Base-by-base conservation (phyloP, 495 filamentous ascomycete genomes). In the Lepidopterella palustris region DNA sequence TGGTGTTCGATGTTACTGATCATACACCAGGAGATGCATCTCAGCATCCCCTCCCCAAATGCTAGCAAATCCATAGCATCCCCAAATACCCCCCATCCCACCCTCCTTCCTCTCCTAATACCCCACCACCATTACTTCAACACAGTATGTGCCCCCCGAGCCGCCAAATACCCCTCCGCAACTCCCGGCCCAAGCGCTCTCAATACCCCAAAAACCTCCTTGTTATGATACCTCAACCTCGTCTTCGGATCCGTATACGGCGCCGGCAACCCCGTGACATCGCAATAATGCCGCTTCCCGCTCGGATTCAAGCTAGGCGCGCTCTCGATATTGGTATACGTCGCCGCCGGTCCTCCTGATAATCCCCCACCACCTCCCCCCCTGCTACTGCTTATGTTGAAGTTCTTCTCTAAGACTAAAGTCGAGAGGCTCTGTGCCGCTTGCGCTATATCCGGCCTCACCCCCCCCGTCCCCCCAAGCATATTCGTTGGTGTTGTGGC, bases 201-300 rank as follows among this genome's bases (percentile, higher is more conserved):
- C 32, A 97, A 83, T 21, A 88, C 84, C 15, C 79, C 80, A 76
- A 95, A 98, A 26, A 97, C 81, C 77, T 98, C 93, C 68, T 81
- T 84, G 70, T 97, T 81, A 67, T 92, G 86, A 73, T 97, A 98
- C 31, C 91, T 79, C 63, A 98, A 72, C 50, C 91, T 82, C 11
- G 90, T 92, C 78, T 97, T 97, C 6, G 93, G 93, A 68, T 97
- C 92, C 9, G 88, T 85, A 61, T 98, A 98, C 18, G 86, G 83
- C 18, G 89, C 89, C 10, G 89, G 80, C 62, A 97, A 74, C 20
- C 95, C 95, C 5, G 93, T 97, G 69, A 97, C 80, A 72, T 97
- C 95, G 77, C 95, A 97, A 73, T 97, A 97, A 59, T 85, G 86
- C 65, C 81, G 88, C 66, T 85, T 77, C 63, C 87, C 82, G 18